Conservation (phyloP, 2,329 filamentous ascomycete genomes). For the Phaeosphaeria sp. region DNA sequence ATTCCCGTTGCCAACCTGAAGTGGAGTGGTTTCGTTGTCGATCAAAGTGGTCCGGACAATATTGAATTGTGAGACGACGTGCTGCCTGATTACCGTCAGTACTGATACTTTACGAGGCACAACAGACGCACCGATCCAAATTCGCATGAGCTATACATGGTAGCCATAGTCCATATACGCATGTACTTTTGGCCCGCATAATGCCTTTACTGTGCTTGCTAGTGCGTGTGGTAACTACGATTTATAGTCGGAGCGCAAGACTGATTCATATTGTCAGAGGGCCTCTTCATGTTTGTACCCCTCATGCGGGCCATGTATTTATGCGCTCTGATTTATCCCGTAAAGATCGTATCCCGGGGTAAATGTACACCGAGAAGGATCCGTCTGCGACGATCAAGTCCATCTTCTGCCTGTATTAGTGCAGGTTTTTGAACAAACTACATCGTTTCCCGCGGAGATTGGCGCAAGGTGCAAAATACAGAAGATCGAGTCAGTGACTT, state of each 20-base stretch:
- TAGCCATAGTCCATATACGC: slow-evolving; percentile 3
- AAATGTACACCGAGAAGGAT: slow-evolving; percentile 21
- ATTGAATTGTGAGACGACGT: slow-evolving; percentile 28
- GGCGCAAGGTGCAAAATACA: no score
- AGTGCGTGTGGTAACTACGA: no score
- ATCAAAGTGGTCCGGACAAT: slow-evolving; percentile 25
- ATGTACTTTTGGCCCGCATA: neutral
- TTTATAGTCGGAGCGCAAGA: no score
- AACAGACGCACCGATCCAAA: slow-evolving; percentile 20
- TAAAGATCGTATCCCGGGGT: slow-evolving; percentile 9
- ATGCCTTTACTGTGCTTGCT: no score
- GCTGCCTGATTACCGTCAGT: slow-evolving; percentile 13
- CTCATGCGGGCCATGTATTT: neutral
- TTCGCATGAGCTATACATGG: slow-evolving; percentile 2
- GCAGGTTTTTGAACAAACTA: no score
- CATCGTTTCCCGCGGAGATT: no score
- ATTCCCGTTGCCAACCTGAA: slow-evolving; percentile 57
- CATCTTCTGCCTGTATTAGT: no score
- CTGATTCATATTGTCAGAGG: no score
- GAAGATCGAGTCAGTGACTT: no score
- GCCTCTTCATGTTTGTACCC: no score
- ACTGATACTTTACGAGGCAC: neutral
- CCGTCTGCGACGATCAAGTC: neutral
- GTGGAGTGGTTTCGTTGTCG: slow-evolving; percentile 55
- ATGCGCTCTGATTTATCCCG: neutral